A percentile compares a stretch with the other conserved stretches of the same genome.
Conservation (phyloP, 805 yeast genomes). For the Wickerhamomyces rabaulensis region DNA sequence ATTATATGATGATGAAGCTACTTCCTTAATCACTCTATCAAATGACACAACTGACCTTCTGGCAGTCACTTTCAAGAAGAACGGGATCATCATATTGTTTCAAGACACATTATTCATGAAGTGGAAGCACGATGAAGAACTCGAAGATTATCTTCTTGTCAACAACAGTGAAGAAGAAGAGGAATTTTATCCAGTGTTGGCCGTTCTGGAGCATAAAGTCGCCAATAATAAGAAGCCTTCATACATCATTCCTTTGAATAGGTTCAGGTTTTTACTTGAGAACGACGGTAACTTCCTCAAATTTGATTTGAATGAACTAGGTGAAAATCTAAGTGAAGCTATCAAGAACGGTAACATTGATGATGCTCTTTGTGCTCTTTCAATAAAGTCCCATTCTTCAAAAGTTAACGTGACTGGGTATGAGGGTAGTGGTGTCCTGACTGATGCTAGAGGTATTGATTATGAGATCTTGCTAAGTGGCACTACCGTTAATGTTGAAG, state of each 20-base stretch:
- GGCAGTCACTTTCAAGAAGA: constrained; percentile 22
- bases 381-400: neutral
- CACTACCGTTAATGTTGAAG: neutral
- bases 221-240: neutral
- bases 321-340: neutral
- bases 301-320: neutral
- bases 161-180: constrained; percentile 1
- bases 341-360: neutral
- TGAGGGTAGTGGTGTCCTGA: neutral
- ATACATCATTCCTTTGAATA: neutral
- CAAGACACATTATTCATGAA: constrained; percentile 34
- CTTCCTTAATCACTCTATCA: constrained; percentile 26
- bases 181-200: neutral
- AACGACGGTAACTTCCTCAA: neutral
- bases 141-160: constrained; percentile 18
- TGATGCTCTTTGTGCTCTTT: neutral
- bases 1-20: constrained; percentile 42
- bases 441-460: neutral
- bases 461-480: neutral
- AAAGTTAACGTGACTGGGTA: neutral
- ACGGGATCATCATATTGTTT: constrained; percentile 25
- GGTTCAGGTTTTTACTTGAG: neutral
- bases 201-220: neutral
- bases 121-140: constrained; percentile 23
- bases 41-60: constrained; percentile 25